These are phyloP conservation scores for Leishmania aethiopica DNA, from an alignment of 208 protist species.

Conservation along the genomic window DNA sequence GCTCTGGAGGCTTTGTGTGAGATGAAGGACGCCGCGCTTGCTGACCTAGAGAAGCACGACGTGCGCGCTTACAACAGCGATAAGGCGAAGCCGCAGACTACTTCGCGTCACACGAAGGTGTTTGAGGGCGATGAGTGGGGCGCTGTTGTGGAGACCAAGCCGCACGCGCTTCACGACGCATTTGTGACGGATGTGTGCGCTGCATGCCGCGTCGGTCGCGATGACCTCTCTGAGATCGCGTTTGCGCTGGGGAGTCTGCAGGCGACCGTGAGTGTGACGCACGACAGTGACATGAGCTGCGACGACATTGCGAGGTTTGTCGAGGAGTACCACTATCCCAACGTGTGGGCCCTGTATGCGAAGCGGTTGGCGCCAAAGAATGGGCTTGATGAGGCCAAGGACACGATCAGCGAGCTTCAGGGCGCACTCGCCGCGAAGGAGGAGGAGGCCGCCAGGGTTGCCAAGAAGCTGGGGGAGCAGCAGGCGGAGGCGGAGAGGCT, in stretches of 20 bases:
- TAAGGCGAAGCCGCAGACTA: slow-evolving; percentile 3
- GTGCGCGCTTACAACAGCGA: slow-evolving; percentile 24
- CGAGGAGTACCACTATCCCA: neutral
- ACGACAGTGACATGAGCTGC: slow-evolving; percentile 16
- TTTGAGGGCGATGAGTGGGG: slow-evolving; percentile 42
- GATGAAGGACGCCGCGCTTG: slow-evolving; percentile 12
- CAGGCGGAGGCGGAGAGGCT: slow-evolving; percentile 1
- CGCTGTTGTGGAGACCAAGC: neutral
- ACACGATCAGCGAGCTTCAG: neutral
- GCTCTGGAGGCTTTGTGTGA: slow-evolving; percentile 1
- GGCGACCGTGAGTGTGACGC: slow-evolving; percentile 29
- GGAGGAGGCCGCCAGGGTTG: slow-evolving; percentile 4
- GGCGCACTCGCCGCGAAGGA: slow-evolving; percentile 9
- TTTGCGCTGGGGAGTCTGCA: slow-evolving; percentile 43
- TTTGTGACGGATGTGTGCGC: slow-evolving; percentile 37
- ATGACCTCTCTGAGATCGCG: slow-evolving; percentile 33
- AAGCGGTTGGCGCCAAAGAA: neutral
- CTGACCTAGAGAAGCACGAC: slow-evolving; percentile 28
- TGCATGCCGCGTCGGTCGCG: slow-evolving; percentile 42
- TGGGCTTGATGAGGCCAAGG: neutral
- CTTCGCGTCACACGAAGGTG: neutral
- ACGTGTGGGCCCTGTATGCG: neutral
- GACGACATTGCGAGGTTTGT: neutral
- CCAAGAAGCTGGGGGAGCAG: neutral
- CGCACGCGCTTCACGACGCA: slow-evolving; percentile 35